A percentile compares a stretch with the other conserved stretches of the same genome.
These are phyloP conservation scores for Cladosporium sp. DNA, from an alignment of 2,329 filamentous ascomycete genomes.

Conservation along the genomic window DNA sequence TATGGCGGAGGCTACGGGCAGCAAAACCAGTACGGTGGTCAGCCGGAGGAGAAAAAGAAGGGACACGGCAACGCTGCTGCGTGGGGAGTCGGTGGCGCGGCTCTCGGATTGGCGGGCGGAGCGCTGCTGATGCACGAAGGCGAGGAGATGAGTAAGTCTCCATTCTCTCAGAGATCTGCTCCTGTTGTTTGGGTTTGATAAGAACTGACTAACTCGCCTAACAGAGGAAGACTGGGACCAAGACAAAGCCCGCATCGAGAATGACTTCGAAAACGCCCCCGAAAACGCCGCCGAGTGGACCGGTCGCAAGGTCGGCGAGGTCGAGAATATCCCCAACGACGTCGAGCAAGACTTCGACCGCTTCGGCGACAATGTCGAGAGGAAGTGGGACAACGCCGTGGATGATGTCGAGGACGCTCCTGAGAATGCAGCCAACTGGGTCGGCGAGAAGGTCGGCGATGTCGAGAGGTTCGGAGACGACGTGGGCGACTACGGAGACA, in stretches of 20 bases:
- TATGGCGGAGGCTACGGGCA: neutral
- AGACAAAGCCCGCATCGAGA: conserved; percentile 16
- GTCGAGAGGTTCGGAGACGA: conserved; percentile 43
- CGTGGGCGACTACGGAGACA: conserved; percentile 37
- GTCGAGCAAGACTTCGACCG: conserved; percentile 31
- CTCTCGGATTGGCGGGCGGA: conserved; percentile 40
- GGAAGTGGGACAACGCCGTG: conserved; percentile 29
- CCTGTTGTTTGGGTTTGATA: too few relatives aligned
- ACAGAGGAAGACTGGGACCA: conserved; percentile 16
- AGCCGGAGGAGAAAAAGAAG: conserved; percentile 27
- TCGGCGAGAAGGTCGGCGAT: conserved; percentile 39
- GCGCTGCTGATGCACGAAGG: conserved; percentile 45
- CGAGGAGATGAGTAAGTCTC: conserved; percentile 36
- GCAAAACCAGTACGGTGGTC: neutral
- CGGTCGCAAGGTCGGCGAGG: conserved; percentile 30
- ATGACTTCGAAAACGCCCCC: conserved; percentile 39
- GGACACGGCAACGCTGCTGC: conserved; percentile 27
- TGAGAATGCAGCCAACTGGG: conserved; percentile 33
- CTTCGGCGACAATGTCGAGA: conserved; percentile 32
- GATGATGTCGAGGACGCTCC: conserved; percentile 35
- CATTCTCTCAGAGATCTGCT: neutral
- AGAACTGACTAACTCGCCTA: neutral
- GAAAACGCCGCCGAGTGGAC: conserved; percentile 36
- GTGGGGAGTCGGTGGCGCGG: conserved; percentile 39
- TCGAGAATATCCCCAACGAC: conserved; percentile 36